Evolutionary conservation across 2,329 filamentous ascomycete species (phyloP), one percentile per base, ranked within the genome.

Genomic region (Clonostachys rhizophaga): DNA sequence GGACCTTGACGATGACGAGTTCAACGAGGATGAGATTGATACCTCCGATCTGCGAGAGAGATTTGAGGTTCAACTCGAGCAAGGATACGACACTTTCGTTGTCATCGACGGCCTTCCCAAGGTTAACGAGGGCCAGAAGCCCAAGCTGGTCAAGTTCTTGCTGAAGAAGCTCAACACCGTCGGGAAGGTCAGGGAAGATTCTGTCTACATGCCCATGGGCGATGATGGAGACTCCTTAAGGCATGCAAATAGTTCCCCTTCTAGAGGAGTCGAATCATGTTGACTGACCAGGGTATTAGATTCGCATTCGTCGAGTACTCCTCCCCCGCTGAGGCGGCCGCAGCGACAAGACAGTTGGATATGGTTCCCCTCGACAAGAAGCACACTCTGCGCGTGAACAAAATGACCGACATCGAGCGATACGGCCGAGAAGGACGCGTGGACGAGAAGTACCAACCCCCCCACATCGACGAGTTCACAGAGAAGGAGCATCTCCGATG

Each of bases 271-370:
- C 18, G 20, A 35, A 36, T n/a, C 13, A 40, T 47, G 35, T 50
- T 57, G 43, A 57, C 35, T 11, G 40, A 11, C 35, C 30, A 12
- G 14, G 5, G 43, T 37, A 57, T 36, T 57, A 95, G 91, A 55
- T 99, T 95, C 64, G 94, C 94, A 49, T 99, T 99, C 64, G 91
- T 99, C 60, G 94, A 99, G 69, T 99, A 92, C 71, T 87, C 90
- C 53, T 91, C 91, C 12, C 79, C 94, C 48, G 89, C 87, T 62
- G 91, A 97, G 74, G 94, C 94, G 30, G 79, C 89, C 48, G 89
- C 89, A 46, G 94, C 92, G 48, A 89, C 91, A 58, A 91, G 95
- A 68, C 83, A 88, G 60, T 86, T 99, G 50, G 85, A 99, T 68
- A 82, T 83, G 60, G 84, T 87, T 6, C 82, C 92, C 41, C 87